These are phyloP conservation scores for Gnomoniopsis smithogilvyi DNA, from an alignment of 2,329 filamentous ascomycete genomes.

Conservation along the genomic window DNA sequence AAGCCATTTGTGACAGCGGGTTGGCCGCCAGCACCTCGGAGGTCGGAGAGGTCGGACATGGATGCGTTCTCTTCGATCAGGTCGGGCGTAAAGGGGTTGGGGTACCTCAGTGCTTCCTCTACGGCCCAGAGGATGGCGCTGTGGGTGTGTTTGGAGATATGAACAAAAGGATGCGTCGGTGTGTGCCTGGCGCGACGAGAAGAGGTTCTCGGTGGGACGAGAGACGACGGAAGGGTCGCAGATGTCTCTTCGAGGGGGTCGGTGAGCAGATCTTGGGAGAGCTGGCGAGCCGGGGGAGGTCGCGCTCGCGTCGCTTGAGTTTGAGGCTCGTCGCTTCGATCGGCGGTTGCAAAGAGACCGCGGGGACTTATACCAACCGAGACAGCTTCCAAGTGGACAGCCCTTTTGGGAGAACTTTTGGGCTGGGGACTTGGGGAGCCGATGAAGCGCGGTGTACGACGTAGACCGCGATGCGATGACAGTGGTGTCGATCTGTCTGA, in stretches of 20 bases:
- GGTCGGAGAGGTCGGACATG: constrained; percentile 90
- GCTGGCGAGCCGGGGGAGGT: constrained; percentile 30
- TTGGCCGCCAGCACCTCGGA: constrained; percentile 56
- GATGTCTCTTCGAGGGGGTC: constrained; percentile 40
- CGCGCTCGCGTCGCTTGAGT: background rate
- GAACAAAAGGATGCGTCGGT: constrained; percentile 46
- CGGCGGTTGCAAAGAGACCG: constrained; percentile 33
- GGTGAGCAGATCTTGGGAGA: constrained; percentile 45
- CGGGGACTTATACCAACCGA: constrained; percentile 46
- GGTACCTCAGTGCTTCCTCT: constrained; percentile 83
- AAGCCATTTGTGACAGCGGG: constrained; percentile 55
- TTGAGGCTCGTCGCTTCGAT: constrained; percentile 17
- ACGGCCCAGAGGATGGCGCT: constrained; percentile 90
- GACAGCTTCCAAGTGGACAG: constrained; percentile 40
- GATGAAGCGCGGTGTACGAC: constrained; percentile 50
- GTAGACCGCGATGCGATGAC: constrained; percentile 43
- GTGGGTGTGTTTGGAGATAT: constrained; percentile 79
- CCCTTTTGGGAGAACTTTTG: constrained; percentile 22
- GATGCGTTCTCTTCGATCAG: constrained; percentile 81
- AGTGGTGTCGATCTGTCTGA: constrained; percentile 41
- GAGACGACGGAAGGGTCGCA: constrained; percentile 28
- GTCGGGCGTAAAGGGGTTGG: constrained; percentile 80
- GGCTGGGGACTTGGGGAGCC: constrained; percentile 38
- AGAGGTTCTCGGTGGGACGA: constrained; percentile 26
- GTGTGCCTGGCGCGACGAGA: constrained; percentile 29